Percentiles rank a stretch among this genome's conserved stretches.
These are phyloP conservation scores for Zygosaccharomyces siamensis DNA, from an alignment of 805 yeast genomes.

Conservation along the genomic window DNA sequence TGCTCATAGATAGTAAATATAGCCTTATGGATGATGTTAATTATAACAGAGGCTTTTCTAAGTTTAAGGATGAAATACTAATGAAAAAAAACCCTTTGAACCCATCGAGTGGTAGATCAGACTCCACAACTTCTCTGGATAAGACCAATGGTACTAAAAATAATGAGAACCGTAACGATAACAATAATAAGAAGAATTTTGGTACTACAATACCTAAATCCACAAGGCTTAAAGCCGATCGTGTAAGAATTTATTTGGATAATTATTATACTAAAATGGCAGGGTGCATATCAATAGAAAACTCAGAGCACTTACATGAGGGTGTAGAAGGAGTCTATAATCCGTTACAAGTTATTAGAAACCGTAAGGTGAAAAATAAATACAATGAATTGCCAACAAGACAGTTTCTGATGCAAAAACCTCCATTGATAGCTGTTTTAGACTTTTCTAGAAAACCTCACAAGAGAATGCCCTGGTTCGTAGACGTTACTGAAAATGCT, in stretches of 20 bases:
- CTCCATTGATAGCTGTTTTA: slow-evolving; percentile 53
- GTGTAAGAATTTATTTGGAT: slow-evolving; percentile 38
- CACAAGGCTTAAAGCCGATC: slow-evolving; percentile 30
- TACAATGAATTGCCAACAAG: slow-evolving; percentile 39
- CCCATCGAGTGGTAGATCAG: neutral
- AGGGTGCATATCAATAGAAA: slow-evolving; percentile 34
- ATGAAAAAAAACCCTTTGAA: neutral
- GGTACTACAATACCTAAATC: slow-evolving; percentile 13
- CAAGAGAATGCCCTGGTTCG: slow-evolving; percentile 56
- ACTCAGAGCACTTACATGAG: slow-evolving; percentile 31
- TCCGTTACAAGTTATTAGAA: slow-evolving; percentile 77
- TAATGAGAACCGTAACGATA: neutral
- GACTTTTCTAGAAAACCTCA: slow-evolving; percentile 51
- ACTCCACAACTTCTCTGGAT: neutral
- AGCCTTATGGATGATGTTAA: slow-evolving; percentile 34
- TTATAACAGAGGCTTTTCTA: slow-evolving; percentile 18
- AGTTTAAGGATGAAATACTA: neutral
- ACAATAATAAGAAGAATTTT: neutral
- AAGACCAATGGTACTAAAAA: neutral
- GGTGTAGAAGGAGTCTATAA: slow-evolving; percentile 68
- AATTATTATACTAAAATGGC: slow-evolving; percentile 48
- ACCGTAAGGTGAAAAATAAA: slow-evolving; percentile 54
- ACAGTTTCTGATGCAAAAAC: slow-evolving; percentile 41
- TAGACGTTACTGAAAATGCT: slow-evolving; percentile 53
- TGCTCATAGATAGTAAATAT: slow-evolving; percentile 26